Percentiles rank a stretch among this genome's conserved stretches.
These are phyloP conservation scores for Bocquillonia castaneifolia DNA, from an alignment of 441 rosid species.

Conservation along the genomic window DNA sequence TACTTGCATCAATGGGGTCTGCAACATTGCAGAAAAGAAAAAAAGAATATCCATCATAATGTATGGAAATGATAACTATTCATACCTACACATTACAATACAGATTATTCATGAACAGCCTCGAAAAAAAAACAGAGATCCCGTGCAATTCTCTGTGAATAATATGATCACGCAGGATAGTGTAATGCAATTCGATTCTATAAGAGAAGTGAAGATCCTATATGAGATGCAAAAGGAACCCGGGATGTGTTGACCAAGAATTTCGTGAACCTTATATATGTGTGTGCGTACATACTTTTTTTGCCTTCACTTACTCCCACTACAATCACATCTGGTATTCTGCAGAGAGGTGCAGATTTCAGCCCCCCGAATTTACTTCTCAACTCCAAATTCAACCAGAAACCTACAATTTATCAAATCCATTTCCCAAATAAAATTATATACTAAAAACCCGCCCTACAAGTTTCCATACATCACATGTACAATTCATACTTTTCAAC, in stretches of 20 bases:
- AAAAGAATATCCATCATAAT: background rate
- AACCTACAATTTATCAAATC: background rate
- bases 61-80: background rate
- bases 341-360: background rate
- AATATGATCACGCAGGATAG: background rate
- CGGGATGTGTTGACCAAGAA: background rate
- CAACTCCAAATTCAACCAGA: background rate
- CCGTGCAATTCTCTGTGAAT: background rate
- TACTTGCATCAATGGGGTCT: conserved; percentile 86
- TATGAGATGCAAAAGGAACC: background rate
- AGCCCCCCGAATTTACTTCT: background rate
- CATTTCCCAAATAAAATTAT: background rate
- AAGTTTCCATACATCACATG: background rate
- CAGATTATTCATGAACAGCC: background rate
- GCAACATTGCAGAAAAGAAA: conserved; percentile 17
- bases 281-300: too few relatives aligned
- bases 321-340: too few relatives aligned
- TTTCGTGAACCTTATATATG: background rate
- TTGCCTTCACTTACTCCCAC: too few relatives aligned
- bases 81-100: background rate
- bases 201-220: too few relatives aligned
- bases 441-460: background rate
- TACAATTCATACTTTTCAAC: background rate
- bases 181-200: background rate
- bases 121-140: background rate